Conservation (phyloP, 768 basidiomycete genomes). For the Trametes sanguinea region DNA sequence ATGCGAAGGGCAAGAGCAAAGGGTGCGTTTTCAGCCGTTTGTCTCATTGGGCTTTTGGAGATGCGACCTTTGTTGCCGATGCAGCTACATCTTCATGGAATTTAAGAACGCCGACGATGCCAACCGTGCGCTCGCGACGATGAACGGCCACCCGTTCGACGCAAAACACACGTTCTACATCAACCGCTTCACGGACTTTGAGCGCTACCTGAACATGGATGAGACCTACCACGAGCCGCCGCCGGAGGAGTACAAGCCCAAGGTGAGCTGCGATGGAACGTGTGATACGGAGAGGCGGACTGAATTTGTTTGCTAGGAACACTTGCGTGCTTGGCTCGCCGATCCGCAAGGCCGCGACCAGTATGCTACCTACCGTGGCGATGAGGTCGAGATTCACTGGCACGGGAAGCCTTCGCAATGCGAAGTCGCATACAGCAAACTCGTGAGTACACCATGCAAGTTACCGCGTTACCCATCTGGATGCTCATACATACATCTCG, state of each 20-base stretch:
- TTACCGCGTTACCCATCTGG: not conserved
- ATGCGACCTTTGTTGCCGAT: not conserved
- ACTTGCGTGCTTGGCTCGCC: conserved; percentile 92
- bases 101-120: conserved; percentile 73
- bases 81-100: conserved; percentile 83
- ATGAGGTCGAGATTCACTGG: conserved; percentile 90
- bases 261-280: conserved; percentile 46
- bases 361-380: conserved; percentile 90
- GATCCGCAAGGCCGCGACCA: conserved; percentile 94
- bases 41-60: not conserved
- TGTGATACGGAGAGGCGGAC: not conserved
- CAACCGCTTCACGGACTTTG: conserved; percentile 89
- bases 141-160: conserved; percentile 85
- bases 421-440: conserved; percentile 73
- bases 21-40: conserved; percentile 56
- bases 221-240: conserved; percentile 79
- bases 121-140: conserved; percentile 58
- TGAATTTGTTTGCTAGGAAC: conserved; percentile 59
- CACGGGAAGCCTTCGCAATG: conserved; percentile 88
- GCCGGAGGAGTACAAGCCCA: conserved; percentile 69
- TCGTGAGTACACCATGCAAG: conserved; percentile 49
- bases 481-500: too few relatives aligned
- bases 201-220: conserved; percentile 74
- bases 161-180: conserved; percentile 81
- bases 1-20: conserved; percentile 80